Evolutionary conservation across 768 basidiomycete species (phyloP).

Genomic region (Infundibulicybe gibba): DNA sequence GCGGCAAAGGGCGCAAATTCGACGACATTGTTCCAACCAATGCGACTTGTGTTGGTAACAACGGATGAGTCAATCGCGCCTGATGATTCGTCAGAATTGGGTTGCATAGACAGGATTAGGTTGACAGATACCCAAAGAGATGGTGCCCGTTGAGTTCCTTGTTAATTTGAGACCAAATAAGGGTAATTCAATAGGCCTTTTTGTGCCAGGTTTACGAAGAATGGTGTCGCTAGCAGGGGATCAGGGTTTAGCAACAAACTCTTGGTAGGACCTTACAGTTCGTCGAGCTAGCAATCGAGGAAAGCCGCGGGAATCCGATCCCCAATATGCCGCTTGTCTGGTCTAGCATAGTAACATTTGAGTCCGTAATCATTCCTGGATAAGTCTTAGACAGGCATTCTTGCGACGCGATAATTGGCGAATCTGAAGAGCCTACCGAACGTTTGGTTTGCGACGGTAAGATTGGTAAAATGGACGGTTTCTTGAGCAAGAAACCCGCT

Average conservation of each 20-base stretch:
- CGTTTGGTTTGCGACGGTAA: slow-evolving; percentile 57
- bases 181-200: slow-evolving; percentile 65
- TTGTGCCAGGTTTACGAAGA: slow-evolving; percentile 59
- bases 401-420: background rate
- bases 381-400: background rate
- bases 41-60: slow-evolving; percentile 53
- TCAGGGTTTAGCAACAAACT: slow-evolving; percentile 1
- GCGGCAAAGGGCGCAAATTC: slow-evolving; percentile 65
- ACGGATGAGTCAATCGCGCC: slow-evolving; percentile 76
- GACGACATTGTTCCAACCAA: slow-evolving; percentile 73
- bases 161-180: slow-evolving; percentile 72
- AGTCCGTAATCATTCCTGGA: slow-evolving; percentile 56
- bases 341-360: slow-evolving; percentile 60
- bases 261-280: slow-evolving; percentile 39
- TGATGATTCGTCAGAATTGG: slow-evolving; percentile 18
- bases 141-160: slow-evolving; percentile 52
- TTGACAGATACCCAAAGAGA: slow-evolving; percentile 53
- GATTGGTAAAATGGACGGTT: slow-evolving; percentile 52
- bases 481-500: slow-evolving; percentile 73
- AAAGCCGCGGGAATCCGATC: slow-evolving; percentile 73
- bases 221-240: slow-evolving; percentile 54
- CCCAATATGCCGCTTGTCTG: slow-evolving; percentile 71
- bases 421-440: slow-evolving; percentile 74
- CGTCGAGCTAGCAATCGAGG: slow-evolving; percentile 44
- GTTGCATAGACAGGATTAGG: background rate